These are phyloP conservation scores for Cercospora janseana DNA, from an alignment of 2,329 filamentous ascomycete genomes.

Conservation along the genomic window DNA sequence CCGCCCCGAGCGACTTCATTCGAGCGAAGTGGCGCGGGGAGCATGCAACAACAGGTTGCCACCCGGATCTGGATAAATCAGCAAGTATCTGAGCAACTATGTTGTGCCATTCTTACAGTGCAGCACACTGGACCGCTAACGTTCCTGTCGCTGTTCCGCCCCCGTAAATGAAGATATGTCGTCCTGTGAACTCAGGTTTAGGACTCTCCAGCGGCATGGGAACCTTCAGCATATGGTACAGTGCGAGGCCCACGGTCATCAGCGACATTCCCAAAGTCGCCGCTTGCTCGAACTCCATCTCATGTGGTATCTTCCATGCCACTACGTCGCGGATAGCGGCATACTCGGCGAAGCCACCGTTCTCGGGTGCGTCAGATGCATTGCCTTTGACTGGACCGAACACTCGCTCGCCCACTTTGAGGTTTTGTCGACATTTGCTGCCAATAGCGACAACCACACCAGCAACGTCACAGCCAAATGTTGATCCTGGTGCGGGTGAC, in stretches of 20 bases:
- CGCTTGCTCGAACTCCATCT: constrained; percentile 20
- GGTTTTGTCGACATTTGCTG: constrained; percentile 12
- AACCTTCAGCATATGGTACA: constrained; percentile 22
- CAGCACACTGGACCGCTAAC: constrained; percentile 22
- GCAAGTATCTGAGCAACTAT: not conserved
- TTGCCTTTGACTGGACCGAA: constrained; percentile 24
- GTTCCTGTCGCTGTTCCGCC: constrained; percentile 22
- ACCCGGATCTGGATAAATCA: constrained; percentile 19
- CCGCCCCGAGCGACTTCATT: constrained; percentile 20
- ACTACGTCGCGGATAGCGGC: constrained; percentile 19
- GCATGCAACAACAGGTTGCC: constrained; percentile 19
- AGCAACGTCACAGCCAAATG: constrained; percentile 24
- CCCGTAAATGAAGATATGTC: constrained; percentile 23
- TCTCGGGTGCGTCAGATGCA: constrained; percentile 18
- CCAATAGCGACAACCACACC: constrained; percentile 22
- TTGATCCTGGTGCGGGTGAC: constrained; percentile 23
- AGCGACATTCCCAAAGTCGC: constrained; percentile 21
- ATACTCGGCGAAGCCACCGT: constrained; percentile 25
- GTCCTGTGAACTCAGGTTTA: not conserved
- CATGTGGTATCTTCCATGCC: constrained; percentile 18
- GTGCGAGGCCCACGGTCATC: constrained; percentile 24
- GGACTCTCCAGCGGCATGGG: constrained; percentile 13
- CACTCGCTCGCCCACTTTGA: constrained; percentile 23
- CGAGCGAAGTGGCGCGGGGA: constrained; percentile 23
- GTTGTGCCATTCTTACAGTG: constrained; percentile 15